Conservation (phyloP, 2,329 filamentous ascomycete species). For the Alternaria conjuncta region DNA sequence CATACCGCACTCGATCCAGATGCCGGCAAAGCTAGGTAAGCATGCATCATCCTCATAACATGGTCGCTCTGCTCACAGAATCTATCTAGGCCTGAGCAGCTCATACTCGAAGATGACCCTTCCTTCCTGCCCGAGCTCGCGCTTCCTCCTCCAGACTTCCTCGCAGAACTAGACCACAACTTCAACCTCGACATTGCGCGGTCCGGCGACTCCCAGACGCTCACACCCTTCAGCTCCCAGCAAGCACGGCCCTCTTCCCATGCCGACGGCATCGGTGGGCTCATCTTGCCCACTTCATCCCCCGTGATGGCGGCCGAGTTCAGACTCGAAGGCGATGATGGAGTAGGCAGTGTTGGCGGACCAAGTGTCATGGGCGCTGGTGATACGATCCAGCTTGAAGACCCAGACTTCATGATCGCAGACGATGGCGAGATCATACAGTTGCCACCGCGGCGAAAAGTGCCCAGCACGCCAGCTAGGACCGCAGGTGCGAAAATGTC, state of each 20-base stretch:
- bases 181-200: constrained; percentile 44
- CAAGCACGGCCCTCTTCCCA: constrained; percentile 31
- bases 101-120: constrained; percentile 82
- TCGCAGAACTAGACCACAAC: constrained; percentile 53
- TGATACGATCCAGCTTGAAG: constrained; percentile 50
- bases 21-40: constrained; percentile 75
- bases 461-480: constrained; percentile 21
- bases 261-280: constrained; percentile 26
- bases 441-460: constrained; percentile 30
- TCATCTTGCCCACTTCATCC: constrained; percentile 59
- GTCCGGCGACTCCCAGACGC: constrained; percentile 47
- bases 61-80: constrained; percentile 6
- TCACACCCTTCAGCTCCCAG: constrained; percentile 43
- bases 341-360: constrained; percentile 44
- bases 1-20: constrained; percentile 70
- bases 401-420: constrained; percentile 67
- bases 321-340: constrained; percentile 51
- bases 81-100: constrained; percentile 70
- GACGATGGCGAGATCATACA: constrained; percentile 66
- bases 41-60: neutral
- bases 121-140: constrained; percentile 73
- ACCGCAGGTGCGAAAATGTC: constrained; percentile 19
- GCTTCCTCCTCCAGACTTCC: constrained; percentile 65
- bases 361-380: constrained; percentile 44
- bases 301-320: constrained; percentile 50